phyloP scores from a whole-genome alignment of 495 filamentous ascomycete genomes.

The Podospora anserina region DNA sequence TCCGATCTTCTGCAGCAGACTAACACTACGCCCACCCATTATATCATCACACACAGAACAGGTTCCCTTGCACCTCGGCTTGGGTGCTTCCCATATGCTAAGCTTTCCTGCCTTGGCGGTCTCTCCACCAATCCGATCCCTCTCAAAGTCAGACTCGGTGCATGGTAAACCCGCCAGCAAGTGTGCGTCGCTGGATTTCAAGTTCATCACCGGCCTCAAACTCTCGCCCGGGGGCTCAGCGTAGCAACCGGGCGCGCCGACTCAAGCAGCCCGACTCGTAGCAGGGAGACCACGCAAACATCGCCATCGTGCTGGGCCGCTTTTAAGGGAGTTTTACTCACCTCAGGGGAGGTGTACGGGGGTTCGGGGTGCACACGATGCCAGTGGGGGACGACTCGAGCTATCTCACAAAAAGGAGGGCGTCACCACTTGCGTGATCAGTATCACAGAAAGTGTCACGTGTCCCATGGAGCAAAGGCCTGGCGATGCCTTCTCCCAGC shows the following conservation, averaged over 20 bases:
- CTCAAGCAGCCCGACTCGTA: neutral
- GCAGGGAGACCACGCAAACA: no score
- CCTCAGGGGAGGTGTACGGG: constrained; percentile 13
- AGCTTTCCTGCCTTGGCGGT: constrained; percentile 22
- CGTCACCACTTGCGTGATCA: constrained; percentile 16
- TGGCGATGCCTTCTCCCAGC: constrained; percentile 36
- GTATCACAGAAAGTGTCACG: constrained; percentile 2
- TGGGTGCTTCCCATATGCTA: constrained; percentile 22
- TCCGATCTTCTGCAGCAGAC: neutral
- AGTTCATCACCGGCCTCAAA: neutral
- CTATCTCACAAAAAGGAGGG: constrained; percentile 20
- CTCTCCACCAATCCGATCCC: constrained; percentile 15
- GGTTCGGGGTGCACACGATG: constrained; percentile 20
- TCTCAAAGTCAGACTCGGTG: neutral
- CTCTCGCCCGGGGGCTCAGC: neutral
- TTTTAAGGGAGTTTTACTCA: neutral
- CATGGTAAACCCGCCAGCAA: neutral
- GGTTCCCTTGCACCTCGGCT: constrained; percentile 8
- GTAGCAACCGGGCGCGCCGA: neutral
- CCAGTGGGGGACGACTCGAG: constrained; percentile 21
- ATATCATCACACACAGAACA: neutral
- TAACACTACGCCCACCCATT: neutral
- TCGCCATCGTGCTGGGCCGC: constrained; percentile 4
- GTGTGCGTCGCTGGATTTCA: neutral
- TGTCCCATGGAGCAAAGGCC: constrained; percentile 30